These are phyloP conservation scores for Eremochloa ophiuroides DNA, from an alignment of 176 grass and related monocot species.

Conservation along the genomic window DNA sequence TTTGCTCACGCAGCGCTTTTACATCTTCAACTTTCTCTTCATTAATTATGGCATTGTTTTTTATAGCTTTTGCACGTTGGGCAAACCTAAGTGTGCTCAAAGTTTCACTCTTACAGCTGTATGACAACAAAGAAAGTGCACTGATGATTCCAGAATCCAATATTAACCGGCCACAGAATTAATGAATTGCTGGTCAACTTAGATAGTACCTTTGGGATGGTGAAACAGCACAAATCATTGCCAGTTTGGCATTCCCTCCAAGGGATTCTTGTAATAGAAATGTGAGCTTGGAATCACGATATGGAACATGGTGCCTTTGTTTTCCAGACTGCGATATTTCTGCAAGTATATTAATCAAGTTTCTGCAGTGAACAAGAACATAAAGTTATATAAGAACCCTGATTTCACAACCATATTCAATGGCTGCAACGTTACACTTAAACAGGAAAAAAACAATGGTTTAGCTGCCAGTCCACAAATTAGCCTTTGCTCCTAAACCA, in stretches of 20 bases:
- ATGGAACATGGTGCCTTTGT: conserved; percentile 88
- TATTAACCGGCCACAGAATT: neutral
- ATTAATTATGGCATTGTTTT: conserved; percentile 90
- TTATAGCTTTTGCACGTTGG: conserved; percentile 90
- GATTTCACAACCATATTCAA: neutral
- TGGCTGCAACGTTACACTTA: neutral
- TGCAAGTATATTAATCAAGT: conserved; percentile 92
- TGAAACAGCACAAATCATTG: conserved; percentile 93
- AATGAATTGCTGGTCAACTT: neutral
- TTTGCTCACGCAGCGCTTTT: conserved; percentile 73
- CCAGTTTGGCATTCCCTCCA: conserved; percentile 94
- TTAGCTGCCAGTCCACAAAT: neutral
- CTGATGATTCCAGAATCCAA: neutral
- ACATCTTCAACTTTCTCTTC: conserved; percentile 91
- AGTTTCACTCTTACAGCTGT: conserved; percentile 85
- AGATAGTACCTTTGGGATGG: conserved; percentile 64
- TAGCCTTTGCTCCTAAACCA: neutral
- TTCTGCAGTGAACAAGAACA: conserved; percentile 52
- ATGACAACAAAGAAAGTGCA: conserved; percentile 16
- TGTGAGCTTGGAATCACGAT: conserved; percentile 92
- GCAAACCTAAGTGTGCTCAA: conserved; percentile 95
- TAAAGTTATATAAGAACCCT: conserved; percentile 10
- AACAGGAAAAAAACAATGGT: neutral
- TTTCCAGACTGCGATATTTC: conserved; percentile 91
- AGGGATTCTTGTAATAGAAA: conserved; percentile 97